Percentiles rank a stretch among this genome's conserved stretches.
Conservation (phyloP, 2,329 filamentous ascomycete genomes). For the Phialemonium atrogriseum region DNA sequence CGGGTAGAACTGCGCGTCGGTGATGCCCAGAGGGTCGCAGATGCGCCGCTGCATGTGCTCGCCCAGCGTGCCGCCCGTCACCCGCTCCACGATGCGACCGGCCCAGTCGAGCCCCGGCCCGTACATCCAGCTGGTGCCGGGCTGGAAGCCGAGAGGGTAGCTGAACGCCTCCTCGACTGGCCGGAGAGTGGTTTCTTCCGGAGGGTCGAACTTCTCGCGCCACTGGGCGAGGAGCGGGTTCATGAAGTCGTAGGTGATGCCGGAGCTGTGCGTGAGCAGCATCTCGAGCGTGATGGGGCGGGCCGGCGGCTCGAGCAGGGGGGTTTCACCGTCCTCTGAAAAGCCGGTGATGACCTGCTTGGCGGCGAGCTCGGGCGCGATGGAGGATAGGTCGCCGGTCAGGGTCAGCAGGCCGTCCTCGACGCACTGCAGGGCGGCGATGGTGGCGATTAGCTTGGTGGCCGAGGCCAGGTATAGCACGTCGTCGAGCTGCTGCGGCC, state of each 20-base stretch:
- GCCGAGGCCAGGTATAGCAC: conserved; percentile 27
- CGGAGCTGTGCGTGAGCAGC: conserved; percentile 44
- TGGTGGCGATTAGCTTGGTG: conserved; percentile 38
- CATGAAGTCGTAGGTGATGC: conserved; percentile 35
- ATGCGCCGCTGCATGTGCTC: conserved; percentile 35
- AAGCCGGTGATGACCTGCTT: conserved; percentile 41
- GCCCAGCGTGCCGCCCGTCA: conserved; percentile 32
- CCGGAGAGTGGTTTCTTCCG: conserved; percentile 9
- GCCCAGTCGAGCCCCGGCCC: conserved; percentile 43
- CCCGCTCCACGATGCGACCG: conserved; percentile 39
- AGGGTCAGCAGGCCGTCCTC: conserved; percentile 40
- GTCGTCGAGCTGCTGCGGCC: conserved; percentile 25
- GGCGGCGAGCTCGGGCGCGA: conserved; percentile 38
- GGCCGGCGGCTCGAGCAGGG: conserved; percentile 22
- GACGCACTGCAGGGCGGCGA: conserved; percentile 46
- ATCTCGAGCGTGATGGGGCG: conserved; percentile 38
- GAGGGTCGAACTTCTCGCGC: conserved; percentile 19
- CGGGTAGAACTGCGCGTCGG: conserved; percentile 28
- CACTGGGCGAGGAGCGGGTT: conserved; percentile 26
- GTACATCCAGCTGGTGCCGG: conserved; percentile 43
- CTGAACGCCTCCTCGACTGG: conserved; percentile 32
- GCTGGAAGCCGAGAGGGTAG: conserved; percentile 40
- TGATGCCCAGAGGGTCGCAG: conserved; percentile 33
- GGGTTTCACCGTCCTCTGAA: conserved; percentile 27
- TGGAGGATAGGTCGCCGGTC: conserved; percentile 31